These are phyloP conservation scores for Graphilbum fragrans DNA, from an alignment of 2,329 filamentous ascomycete genomes.

Conservation along the genomic window DNA sequence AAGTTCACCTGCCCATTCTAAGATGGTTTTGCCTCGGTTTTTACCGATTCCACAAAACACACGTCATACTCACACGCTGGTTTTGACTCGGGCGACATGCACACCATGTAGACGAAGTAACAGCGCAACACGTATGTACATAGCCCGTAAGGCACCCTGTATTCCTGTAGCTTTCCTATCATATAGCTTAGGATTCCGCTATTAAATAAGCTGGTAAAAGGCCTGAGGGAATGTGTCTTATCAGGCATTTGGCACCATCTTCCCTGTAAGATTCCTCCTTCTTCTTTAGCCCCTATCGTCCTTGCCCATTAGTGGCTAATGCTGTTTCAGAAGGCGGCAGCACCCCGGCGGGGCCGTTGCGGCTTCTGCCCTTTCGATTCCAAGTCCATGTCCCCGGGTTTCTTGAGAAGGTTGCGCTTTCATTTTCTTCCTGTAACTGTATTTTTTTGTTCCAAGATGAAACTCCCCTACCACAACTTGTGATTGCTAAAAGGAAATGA, in stretches of 20 bases:
- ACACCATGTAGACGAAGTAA: background rate
- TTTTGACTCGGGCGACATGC: background rate
- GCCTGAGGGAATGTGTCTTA: background rate
- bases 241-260: background rate
- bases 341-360: conserved; percentile 10
- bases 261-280: background rate
- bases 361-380: conserved; percentile 12
- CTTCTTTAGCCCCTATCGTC: conserved; percentile 2
- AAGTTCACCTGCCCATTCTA: no score
- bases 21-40: no score
- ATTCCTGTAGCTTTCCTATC: no score
- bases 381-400: conserved; percentile 21
- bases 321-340: conserved; percentile 7
- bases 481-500: background rate
- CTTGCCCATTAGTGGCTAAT: conserved; percentile 8
- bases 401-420: background rate
- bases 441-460: background rate
- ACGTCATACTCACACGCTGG: no score
- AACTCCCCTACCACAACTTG: background rate
- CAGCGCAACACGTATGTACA: no score
- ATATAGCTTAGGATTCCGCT: no score
- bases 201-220: no score
- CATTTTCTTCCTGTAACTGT: background rate
- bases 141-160: no score
- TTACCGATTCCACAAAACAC: no score